Evolutionary conservation across 2,329 filamentous ascomycete species (phyloP).

Genomic region (Talaromyces sp.): DNA sequence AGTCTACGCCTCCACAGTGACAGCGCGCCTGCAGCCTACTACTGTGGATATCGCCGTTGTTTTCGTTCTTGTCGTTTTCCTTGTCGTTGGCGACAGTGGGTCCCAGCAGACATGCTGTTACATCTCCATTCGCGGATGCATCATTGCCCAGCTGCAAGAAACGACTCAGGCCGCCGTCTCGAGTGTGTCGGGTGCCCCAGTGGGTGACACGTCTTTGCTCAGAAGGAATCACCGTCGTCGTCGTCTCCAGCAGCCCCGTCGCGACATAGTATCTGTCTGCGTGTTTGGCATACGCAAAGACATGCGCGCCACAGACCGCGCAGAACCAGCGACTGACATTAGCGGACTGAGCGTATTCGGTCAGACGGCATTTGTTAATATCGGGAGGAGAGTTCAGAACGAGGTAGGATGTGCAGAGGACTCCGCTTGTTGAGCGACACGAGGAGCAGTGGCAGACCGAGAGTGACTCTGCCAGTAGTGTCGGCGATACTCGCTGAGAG

Average conservation of each 20-base stretch:
- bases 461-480: slow-evolving; percentile 18
- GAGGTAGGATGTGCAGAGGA: slow-evolving; percentile 43
- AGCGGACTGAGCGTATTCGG: slow-evolving; percentile 41
- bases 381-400: slow-evolving; percentile 31
- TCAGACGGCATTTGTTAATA: slow-evolving; percentile 31
- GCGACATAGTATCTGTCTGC: slow-evolving; percentile 29
- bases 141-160: slow-evolving; percentile 15
- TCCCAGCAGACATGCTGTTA: slow-evolving; percentile 20
- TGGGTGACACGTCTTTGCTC: slow-evolving; percentile 21
- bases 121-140: slow-evolving; percentile 10
- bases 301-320: slow-evolving; percentile 46
- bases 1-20: slow-evolving; percentile 53
- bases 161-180: slow-evolving; percentile 25
- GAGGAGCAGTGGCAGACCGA: slow-evolving; percentile 50
- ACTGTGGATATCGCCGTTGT: slow-evolving; percentile 12
- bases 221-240: slow-evolving; percentile 10
- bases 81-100: not conserved
- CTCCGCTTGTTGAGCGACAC: slow-evolving; percentile 48
- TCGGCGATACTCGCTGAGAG: slow-evolving; percentile 17
- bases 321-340: slow-evolving; percentile 47
- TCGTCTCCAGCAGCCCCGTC: slow-evolving; percentile 23
- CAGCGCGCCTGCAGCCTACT: slow-evolving; percentile 43
- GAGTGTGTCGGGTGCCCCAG: slow-evolving; percentile 23
- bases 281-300: slow-evolving; percentile 25
- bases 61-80: not conserved